Percentiles rank a stretch among this genome's conserved stretches.
Conservation (phyloP, 495 filamentous ascomycete genomes). For the Barbatosphaeria neglecta region DNA sequence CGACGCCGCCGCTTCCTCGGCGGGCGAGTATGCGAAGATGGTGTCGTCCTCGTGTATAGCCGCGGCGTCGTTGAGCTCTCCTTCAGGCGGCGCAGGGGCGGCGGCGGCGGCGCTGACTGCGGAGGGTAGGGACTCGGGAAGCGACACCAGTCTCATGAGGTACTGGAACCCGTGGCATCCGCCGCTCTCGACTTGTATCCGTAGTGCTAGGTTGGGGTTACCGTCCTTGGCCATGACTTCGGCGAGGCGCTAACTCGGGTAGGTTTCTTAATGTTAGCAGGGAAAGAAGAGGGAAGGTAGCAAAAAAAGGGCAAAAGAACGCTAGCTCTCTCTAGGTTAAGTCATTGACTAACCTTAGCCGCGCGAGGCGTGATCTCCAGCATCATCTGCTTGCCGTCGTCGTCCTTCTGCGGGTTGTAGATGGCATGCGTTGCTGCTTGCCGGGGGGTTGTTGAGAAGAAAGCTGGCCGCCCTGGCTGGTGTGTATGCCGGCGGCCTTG, state of each 20-base stretch:
- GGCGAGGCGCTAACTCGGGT: conserved; percentile 48
- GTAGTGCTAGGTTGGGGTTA: conserved; percentile 74
- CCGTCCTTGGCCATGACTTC: conserved; percentile 57
- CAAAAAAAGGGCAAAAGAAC: background rate
- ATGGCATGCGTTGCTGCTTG: conserved; percentile 27
- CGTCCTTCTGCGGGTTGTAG: conserved; percentile 56
- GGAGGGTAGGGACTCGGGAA: conserved; percentile 30
- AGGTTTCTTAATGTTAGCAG: background rate
- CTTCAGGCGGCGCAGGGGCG: background rate
- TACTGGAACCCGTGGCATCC: conserved; percentile 99
- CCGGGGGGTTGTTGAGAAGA: conserved; percentile 18
- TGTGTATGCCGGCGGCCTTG: no score
- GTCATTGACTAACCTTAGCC: conserved; percentile 52
- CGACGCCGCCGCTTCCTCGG: conserved; percentile 4
- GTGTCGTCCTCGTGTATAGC: conserved; percentile 61
- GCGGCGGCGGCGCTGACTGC: conserved; percentile 6
- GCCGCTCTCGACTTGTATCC: conserved; percentile 81
- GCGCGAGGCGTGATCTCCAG: conserved; percentile 75
- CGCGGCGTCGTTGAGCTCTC: conserved; percentile 9
- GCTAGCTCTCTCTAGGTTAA: background rate
- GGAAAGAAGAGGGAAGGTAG: background rate
- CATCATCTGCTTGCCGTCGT: conserved; percentile 70
- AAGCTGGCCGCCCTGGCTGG: conserved; percentile 2
- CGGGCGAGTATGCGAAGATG: conserved; percentile 29
- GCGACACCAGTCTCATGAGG: conserved; percentile 69